These are phyloP conservation scores for Aspergillus ibericus DNA, from an alignment of 2,329 filamentous ascomycete species.

Conservation along the genomic window DNA sequence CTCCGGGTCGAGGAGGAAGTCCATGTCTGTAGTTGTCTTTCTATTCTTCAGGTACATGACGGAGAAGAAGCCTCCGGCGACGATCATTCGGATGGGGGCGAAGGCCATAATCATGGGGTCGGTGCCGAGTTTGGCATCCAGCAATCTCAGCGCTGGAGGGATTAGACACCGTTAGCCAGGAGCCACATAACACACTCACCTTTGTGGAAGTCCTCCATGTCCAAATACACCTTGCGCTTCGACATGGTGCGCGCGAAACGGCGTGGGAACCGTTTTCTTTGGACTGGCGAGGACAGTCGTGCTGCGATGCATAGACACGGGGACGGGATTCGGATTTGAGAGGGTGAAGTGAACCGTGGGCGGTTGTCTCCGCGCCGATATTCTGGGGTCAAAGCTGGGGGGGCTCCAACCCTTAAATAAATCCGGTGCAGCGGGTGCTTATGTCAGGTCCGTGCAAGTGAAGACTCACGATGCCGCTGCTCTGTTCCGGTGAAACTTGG, in stretches of 20 bases:
- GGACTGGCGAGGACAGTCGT: not conserved
- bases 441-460: not conserved
- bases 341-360: not conserved
- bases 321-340: not conserved
- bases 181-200: not conserved
- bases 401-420: not conserved
- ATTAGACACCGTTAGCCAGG: not conserved
- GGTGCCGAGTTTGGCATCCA: slow-evolving; percentile 1
- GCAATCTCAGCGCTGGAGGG: not conserved
- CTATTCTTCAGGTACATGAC: slow-evolving; percentile 12
- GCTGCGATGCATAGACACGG: not conserved
- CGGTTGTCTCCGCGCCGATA: not conserved
- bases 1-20: slow-evolving; percentile 14
- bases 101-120: slow-evolving; percentile 7
- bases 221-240: slow-evolving; percentile 2
- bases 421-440: not conserved
- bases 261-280: not conserved
- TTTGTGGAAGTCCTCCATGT: slow-evolving; percentile 5
- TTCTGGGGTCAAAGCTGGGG: not conserved
- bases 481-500: not conserved
- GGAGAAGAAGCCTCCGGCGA: slow-evolving; percentile 13
- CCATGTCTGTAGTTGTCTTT: slow-evolving; percentile 9
- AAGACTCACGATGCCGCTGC: not conserved
- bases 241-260: not conserved
- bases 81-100: slow-evolving; percentile 11